Evolutionary conservation across 2,329 filamentous ascomycete species (phyloP).

Genomic region (Talaromyces sp.): DNA sequence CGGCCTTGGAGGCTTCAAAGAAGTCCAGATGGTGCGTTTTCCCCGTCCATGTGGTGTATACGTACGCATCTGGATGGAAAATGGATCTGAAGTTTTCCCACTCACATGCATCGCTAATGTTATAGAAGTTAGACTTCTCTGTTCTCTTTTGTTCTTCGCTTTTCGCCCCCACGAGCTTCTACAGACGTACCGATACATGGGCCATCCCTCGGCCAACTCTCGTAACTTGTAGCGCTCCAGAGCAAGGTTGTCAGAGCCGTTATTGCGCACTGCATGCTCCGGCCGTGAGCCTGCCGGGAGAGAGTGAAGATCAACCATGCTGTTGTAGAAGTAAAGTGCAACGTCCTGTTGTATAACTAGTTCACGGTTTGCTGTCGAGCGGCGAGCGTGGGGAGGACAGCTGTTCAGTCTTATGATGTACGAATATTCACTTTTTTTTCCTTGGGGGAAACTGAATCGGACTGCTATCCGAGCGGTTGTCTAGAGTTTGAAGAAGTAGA

Average conservation of each 20-base stretch:
- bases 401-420: too few species aligned
- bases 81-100: slow-evolving; percentile 50
- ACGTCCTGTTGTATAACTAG: too few species aligned
- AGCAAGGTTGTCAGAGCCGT: slow-evolving; percentile 40
- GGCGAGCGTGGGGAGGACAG: too few species aligned
- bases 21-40: slow-evolving; percentile 39
- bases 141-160: too few species aligned
- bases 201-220: slow-evolving; percentile 48
- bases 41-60: slow-evolving; percentile 50
- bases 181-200: slow-evolving; percentile 33
- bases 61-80: slow-evolving; percentile 44
- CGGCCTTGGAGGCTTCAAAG: slow-evolving; percentile 46
- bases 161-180: too few species aligned
- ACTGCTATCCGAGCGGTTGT: too few species aligned
- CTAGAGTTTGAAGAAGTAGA: too few species aligned
- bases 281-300: slow-evolving; percentile 34
- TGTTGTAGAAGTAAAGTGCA: background rate
- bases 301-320: slow-evolving; percentile 32
- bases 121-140: too few species aligned
- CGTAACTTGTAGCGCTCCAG: slow-evolving; percentile 44
- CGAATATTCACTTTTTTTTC: too few species aligned
- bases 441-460: too few species aligned
- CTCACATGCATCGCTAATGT: slow-evolving; percentile 44
- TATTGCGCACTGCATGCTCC: slow-evolving; percentile 40
- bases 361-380: too few species aligned